phyloP scores from a whole-genome alignment of 2,329 filamentous ascomycete genomes.

The Arthrinium phaeospermum region DNA sequence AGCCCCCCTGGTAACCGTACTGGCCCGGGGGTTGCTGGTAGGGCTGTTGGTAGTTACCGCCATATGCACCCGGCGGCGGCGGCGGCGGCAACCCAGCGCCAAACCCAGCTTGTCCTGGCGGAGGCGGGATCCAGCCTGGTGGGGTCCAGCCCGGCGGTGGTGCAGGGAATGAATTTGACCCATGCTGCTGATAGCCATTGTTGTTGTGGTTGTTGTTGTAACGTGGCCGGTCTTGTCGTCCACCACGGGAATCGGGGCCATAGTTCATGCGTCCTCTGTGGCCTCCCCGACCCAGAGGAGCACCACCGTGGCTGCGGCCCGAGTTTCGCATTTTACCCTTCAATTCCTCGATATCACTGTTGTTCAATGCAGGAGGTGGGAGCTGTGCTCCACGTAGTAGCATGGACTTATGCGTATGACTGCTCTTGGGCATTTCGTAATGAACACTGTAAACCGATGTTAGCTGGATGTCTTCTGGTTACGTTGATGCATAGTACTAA shows the following conservation, averaged over 20 bases:
- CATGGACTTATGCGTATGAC: slow-evolving; percentile 88
- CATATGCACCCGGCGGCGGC: slow-evolving; percentile 41
- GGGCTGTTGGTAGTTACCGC: slow-evolving; percentile 21
- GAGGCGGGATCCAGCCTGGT: slow-evolving; percentile 40
- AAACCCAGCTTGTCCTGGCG: slow-evolving; percentile 45
- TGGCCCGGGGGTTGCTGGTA: neutral
- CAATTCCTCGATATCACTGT: slow-evolving; percentile 76
- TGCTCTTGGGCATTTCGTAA: slow-evolving; percentile 79
- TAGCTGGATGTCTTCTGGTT: slow-evolving; percentile 31
- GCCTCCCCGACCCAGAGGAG: slow-evolving; percentile 53
- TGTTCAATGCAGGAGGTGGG: slow-evolving; percentile 73
- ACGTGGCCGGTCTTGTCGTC: slow-evolving; percentile 26
- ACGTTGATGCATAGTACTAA: slow-evolving; percentile 50
- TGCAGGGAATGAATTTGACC: slow-evolving; percentile 32
- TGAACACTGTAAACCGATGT: slow-evolving; percentile 65
- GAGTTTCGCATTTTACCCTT: slow-evolving; percentile 68
- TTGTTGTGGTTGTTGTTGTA: slow-evolving; percentile 46
- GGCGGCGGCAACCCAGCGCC: slow-evolving; percentile 46
- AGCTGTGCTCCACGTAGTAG: slow-evolving; percentile 83
- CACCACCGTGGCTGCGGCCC: slow-evolving; percentile 75
- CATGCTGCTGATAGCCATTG: slow-evolving; percentile 20
- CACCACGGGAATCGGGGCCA: slow-evolving; percentile 38
- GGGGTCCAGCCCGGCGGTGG: slow-evolving; percentile 42
- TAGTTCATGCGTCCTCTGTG: slow-evolving; percentile 39
- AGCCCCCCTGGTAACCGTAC: slow-evolving; percentile 2